These are phyloP conservation scores for Lentinus tigrinus DNA, from an alignment of 768 basidiomycete species.

Conservation along the genomic window DNA sequence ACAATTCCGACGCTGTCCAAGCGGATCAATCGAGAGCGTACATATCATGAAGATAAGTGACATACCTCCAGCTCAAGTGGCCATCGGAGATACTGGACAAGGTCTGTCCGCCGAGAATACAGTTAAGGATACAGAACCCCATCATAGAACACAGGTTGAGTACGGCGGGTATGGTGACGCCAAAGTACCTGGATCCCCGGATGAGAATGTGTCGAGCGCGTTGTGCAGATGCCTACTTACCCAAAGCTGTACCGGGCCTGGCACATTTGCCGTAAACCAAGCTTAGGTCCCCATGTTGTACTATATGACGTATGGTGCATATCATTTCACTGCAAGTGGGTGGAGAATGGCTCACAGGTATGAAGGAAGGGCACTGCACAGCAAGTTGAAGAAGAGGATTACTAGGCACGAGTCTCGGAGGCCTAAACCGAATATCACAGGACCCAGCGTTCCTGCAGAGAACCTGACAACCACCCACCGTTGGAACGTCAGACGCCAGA, in stretches of 20 bases:
- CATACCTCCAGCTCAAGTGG: slow-evolving; percentile 51
- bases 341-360: slow-evolving; percentile 35
- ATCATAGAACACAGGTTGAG: slow-evolving; percentile 51
- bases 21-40: not conserved
- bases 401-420: slow-evolving; percentile 44
- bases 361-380: slow-evolving; percentile 41
- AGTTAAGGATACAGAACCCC: slow-evolving; percentile 58
- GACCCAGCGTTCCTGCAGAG: slow-evolving; percentile 47
- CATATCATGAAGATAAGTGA: not conserved
- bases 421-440: slow-evolving; percentile 41
- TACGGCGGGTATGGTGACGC: slow-evolving; percentile 44
- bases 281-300: slow-evolving; percentile 72
- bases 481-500: not conserved
- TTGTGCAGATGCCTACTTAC: slow-evolving; percentile 40
- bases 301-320: not conserved
- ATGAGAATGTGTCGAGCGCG: not conserved
- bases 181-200: slow-evolving; percentile 48
- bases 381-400: slow-evolving; percentile 47
- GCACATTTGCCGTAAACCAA: slow-evolving; percentile 83
- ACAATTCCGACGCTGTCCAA: slow-evolving; percentile 72
- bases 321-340: not conserved
- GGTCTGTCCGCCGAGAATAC: slow-evolving; percentile 63
- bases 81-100: slow-evolving; percentile 49
- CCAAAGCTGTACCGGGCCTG: slow-evolving; percentile 63
- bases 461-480: slow-evolving; percentile 30